Evolutionary conservation across 2,329 filamentous ascomycete species (phyloP), one percentile per base, ranked within the genome.

Genomic region (Venturia asperata): DNA sequence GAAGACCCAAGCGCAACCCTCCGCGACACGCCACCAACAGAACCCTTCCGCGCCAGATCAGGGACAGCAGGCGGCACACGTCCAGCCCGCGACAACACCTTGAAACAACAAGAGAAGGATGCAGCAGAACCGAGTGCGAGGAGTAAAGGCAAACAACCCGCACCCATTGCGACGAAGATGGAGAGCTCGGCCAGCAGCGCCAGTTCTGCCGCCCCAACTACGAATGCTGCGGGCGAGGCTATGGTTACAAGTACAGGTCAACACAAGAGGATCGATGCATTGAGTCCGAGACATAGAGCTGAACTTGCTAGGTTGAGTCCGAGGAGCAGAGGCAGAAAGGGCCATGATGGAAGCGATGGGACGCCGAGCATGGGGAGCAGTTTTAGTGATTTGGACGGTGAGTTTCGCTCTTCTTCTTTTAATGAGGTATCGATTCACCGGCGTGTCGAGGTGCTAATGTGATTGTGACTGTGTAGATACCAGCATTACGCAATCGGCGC

Each of bases 291-390:
- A 27, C 81, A 86, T 30, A 82, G 82, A 17, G 79, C 82, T 7
- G 87, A 88, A 55, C 71, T 87, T 61, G 79, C 82, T 2, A 81
- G 81, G 34, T 77, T 83, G 56, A 85, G 82, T 69, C 82, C 85
- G 1, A 75, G 77, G 10, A 77, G 76, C 10, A 82, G 81, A 67
- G 78, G 77, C 37, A 81, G 82, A 70, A 80, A 19, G 68, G 80
- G 78, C 0, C 80, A 81, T 15, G 86, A 88, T 67, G 85, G 84
- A 15, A 91, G 87, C 71, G 88, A 91, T 68, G 87, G 87, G 17
- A 88, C 87, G 17, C 88, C 87, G 1, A 91, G 88, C 70, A 91
- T 92, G 86, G 89, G 90, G 0, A 93, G 90, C 74, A 92, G 89
- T 70, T 94, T 91, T 71, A 93, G 89, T 75, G 91, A 94, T 77